Evolutionary conservation across 805 yeast genomes (phyloP).

Genomic region (Aciculoconidium aculeatum): DNA sequence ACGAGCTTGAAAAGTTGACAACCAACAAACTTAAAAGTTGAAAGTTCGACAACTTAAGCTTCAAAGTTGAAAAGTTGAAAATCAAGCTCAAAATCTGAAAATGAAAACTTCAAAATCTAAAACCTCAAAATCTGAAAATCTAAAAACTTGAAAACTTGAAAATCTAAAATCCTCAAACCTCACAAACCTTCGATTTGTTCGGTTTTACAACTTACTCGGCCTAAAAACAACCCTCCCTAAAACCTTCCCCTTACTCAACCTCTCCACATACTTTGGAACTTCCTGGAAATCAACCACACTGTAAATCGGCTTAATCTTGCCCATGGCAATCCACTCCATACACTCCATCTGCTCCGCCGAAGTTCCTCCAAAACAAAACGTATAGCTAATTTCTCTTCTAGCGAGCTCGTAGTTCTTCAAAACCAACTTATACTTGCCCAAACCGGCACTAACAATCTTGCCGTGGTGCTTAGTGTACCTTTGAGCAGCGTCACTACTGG

Average conservation of each 20-base stretch:
- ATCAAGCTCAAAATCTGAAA: too few species aligned
- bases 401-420: conserved; percentile 33
- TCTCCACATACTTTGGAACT: conserved; percentile 29
- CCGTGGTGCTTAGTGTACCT: conserved; percentile 31
- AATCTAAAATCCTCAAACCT: too few species aligned
- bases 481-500: conserved; percentile 23
- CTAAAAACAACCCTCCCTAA: conserved; percentile 39
- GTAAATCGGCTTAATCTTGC: conserved; percentile 34
- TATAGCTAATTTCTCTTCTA: conserved; percentile 34
- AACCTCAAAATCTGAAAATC: too few species aligned
- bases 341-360: conserved; percentile 38
- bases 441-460: conserved; percentile 37
- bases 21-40: too few species aligned
- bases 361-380: conserved; percentile 41
- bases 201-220: conserved; percentile 15
- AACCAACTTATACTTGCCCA: conserved; percentile 28
- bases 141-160: too few species aligned
- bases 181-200: too few species aligned
- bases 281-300: conserved; percentile 24
- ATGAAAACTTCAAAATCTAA: too few species aligned
- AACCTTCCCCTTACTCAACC: conserved; percentile 32
- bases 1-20: too few species aligned
- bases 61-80: too few species aligned
- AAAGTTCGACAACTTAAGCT: too few species aligned
- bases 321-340: conserved; percentile 36